These are phyloP conservation scores for Castanea mollissima DNA, from an alignment of 306 rosid species.

Conservation along the genomic window DNA sequence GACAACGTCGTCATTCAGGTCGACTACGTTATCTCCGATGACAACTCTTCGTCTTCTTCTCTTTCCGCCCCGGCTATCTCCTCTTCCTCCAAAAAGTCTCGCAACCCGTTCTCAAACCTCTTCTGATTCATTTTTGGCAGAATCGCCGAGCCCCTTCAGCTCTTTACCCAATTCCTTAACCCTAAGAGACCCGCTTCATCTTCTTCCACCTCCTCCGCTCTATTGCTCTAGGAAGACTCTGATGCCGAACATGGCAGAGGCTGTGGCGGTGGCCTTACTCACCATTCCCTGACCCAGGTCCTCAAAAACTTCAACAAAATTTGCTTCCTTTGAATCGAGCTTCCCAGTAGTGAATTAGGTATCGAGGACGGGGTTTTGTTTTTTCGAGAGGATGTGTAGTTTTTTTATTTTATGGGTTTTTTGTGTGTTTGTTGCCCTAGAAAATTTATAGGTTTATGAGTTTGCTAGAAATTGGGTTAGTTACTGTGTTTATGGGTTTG, in stretches of 20 bases:
- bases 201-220: slow-evolving; percentile 19
- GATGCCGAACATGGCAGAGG: slow-evolving; percentile 54
- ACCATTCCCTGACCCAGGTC: slow-evolving; percentile 95
- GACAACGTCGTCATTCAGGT: slow-evolving; percentile 94
- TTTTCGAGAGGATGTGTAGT: too few relatives aligned
- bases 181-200: slow-evolving; percentile 42
- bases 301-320: slow-evolving; percentile 86
- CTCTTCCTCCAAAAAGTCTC: slow-evolving; percentile 65
- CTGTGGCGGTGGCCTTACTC: slow-evolving; percentile 50
- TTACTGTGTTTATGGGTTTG: too few relatives aligned
- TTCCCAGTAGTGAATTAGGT: slow-evolving; percentile 89
- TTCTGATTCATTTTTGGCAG: slow-evolving; percentile 69
- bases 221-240: slow-evolving; percentile 49
- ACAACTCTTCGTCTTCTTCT: slow-evolving; percentile 45
- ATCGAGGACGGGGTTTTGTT: slow-evolving; percentile 82
- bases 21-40: slow-evolving; percentile 95
- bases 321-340: slow-evolving; percentile 87
- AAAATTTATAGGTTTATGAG: too few relatives aligned
- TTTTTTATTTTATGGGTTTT: too few relatives aligned
- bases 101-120: slow-evolving; percentile 64
- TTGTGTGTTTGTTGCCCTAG: too few relatives aligned
- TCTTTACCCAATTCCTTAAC: slow-evolving; percentile 72
- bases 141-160: slow-evolving; percentile 83
- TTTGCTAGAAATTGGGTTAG: too few relatives aligned
- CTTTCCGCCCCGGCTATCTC: slow-evolving; percentile 22